Conservation (phyloP, 192 early-diverging fungal species). For the Geranomyces michiganensis region DNA sequence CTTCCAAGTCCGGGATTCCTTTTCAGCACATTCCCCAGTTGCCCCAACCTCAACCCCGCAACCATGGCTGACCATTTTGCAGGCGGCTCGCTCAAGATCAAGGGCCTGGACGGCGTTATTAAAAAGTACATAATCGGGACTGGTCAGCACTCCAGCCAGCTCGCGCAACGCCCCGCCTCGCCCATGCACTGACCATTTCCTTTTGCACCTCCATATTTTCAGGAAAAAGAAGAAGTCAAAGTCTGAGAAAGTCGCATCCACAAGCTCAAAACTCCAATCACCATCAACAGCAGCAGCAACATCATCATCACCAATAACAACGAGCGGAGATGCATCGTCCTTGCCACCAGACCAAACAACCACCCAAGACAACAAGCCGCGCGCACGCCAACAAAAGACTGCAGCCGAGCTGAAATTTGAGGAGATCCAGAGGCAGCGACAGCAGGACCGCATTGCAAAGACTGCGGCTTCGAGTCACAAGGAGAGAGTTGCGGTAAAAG, state of each 20-base stretch:
- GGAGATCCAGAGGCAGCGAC: conserved; percentile 64
- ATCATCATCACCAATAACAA: conserved; percentile 2
- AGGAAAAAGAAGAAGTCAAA: conserved; percentile 51
- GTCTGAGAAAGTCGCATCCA: conserved; percentile 45
- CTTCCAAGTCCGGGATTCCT: too few relatives aligned
- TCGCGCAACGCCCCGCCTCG: too few relatives aligned
- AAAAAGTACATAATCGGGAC: conserved; percentile 53
- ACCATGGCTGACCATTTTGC: conserved; percentile 39
- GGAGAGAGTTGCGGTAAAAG: conserved; percentile 71
- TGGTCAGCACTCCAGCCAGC: too few relatives aligned
- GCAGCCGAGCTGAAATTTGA: conserved; percentile 74
- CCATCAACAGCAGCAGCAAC: background rate
- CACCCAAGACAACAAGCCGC: background rate
- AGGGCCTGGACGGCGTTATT: conserved; percentile 42
- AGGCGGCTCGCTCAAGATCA: conserved; percentile 69
- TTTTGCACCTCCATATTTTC: conserved; percentile 16
- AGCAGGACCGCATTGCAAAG: conserved; percentile 69
- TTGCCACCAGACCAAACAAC: background rate
- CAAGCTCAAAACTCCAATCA: background rate
- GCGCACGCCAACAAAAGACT: conserved; percentile 55
- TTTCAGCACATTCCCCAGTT: too few relatives aligned
- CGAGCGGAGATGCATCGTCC: background rate
- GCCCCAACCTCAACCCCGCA: background rate
- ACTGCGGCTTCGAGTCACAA: conserved; percentile 71
- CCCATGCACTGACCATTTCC: too few relatives aligned